phyloP scores from a whole-genome alignment of 202 grass and related monocot genomes.

The Brachypodium distachyon region DNA sequence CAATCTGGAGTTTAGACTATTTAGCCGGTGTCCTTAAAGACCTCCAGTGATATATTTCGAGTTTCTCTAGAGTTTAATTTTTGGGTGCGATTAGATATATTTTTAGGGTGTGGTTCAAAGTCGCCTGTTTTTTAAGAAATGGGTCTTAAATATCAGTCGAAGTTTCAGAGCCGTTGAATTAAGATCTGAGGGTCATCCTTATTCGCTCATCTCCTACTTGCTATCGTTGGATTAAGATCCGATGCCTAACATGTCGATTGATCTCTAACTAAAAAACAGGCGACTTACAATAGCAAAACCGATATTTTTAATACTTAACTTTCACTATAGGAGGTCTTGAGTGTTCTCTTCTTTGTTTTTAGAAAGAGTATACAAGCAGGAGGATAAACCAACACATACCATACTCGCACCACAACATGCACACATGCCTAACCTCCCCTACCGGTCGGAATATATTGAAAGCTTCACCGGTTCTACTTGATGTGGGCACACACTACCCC shows the following conservation, averaged over 20 bases:
- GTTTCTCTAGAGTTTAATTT: not conserved
- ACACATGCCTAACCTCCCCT: not conserved
- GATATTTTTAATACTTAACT: too few species aligned
- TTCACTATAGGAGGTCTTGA: not conserved
- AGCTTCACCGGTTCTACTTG: not conserved
- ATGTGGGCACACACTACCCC: not conserved
- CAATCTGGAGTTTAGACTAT: not conserved
- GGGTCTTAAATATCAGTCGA: too few species aligned
- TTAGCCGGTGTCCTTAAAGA: not conserved
- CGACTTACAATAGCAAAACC: too few species aligned
- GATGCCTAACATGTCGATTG: too few species aligned
- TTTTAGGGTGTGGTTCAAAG: too few species aligned
- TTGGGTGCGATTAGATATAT: not conserved
- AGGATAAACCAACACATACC: not conserved
- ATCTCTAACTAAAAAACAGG: too few species aligned
- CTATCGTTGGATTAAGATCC: too few species aligned
- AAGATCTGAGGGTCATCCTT: too few species aligned
- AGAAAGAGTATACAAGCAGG: not conserved
- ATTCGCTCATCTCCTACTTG: too few species aligned
- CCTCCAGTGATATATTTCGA: not conserved
- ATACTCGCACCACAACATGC: not conserved
- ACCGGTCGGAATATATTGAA: too few species aligned
- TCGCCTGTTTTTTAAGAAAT: too few species aligned
- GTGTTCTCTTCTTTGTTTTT: not conserved
- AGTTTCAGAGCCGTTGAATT: too few species aligned